phyloP scores from a whole-genome alignment of 2,329 filamentous ascomycete species.

The Pseudomassariella vexata region DNA sequence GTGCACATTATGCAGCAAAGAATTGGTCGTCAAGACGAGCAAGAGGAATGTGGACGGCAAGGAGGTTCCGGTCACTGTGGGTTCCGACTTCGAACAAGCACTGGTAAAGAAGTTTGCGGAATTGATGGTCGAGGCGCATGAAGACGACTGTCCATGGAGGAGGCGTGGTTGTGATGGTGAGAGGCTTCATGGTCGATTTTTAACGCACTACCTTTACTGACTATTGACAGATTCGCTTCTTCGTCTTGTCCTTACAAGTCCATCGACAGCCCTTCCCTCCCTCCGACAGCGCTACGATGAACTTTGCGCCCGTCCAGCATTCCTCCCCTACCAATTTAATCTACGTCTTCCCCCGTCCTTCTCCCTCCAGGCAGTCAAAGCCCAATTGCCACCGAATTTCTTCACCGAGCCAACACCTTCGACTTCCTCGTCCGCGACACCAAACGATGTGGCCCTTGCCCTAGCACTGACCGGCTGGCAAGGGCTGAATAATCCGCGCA shows the following conservation, averaged over 20 bases:
- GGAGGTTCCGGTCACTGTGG: conserved; percentile 45
- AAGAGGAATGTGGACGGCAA: conserved; percentile 51
- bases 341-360: conserved; percentile 49
- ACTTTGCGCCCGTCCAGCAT: conserved; percentile 45
- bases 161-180: conserved; percentile 83
- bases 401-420: conserved; percentile 39
- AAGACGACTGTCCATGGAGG: conserved; percentile 79
- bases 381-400: conserved; percentile 48
- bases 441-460: conserved; percentile 59
- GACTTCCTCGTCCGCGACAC: conserved; percentile 22
- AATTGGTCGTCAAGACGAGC: conserved; percentile 75
- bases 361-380: conserved; percentile 43
- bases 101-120: conserved; percentile 72
- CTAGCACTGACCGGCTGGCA: conserved; percentile 75
- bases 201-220: conserved; percentile 9
- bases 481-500: conserved; percentile 47
- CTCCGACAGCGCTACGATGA: conserved; percentile 63
- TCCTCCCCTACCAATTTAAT: conserved; percentile 58
- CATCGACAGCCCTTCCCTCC: conserved; percentile 48
- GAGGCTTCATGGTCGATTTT: too few species aligned
- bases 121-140: conserved; percentile 69
- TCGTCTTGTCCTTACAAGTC: conserved; percentile 58
- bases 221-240: conserved; percentile 48
- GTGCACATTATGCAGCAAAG: conserved; percentile 79
- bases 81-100: conserved; percentile 61